phyloP scores from a whole-genome alignment of 306 rosid species.

The Lablab purpureus region DNA sequence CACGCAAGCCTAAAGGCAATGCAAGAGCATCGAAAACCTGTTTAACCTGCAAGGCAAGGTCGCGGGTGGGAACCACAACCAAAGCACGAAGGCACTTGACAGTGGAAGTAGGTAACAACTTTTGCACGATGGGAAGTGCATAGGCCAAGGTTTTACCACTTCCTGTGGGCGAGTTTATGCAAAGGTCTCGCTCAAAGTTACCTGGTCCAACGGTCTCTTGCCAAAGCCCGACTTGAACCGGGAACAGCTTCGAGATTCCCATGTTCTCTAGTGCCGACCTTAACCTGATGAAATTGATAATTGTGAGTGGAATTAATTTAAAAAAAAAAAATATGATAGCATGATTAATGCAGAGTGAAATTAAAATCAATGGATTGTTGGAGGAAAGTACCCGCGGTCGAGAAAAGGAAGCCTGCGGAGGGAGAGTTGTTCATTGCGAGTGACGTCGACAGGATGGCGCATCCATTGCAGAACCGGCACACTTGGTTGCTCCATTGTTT shows the following conservation, averaged over 20 bases:
- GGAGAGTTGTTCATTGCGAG: conserved; percentile 56
- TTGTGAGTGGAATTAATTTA: background rate
- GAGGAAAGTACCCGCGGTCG: conserved; percentile 43
- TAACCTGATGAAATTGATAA: conserved; percentile 56
- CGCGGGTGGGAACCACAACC: conserved; percentile 90
- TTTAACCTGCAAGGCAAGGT: conserved; percentile 87
- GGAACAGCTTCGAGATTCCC: conserved; percentile 70
- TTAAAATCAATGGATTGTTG: background rate
- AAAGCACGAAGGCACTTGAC: conserved; percentile 75
- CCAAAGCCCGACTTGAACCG: conserved; percentile 91
- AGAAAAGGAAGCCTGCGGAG: conserved; percentile 66
- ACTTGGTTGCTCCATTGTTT: conserved; percentile 56
- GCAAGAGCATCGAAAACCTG: conserved; percentile 73
- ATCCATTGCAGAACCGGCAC: conserved; percentile 89
- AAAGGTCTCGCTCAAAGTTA: conserved; percentile 80
- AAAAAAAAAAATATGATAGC: too few species aligned
- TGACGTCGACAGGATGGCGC: conserved; percentile 81
- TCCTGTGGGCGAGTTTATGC: conserved; percentile 93
- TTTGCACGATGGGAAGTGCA: conserved; percentile 91
- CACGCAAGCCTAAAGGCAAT: conserved; percentile 75
- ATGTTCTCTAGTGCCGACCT: conserved; percentile 62
- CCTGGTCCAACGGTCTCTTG: conserved; percentile 90
- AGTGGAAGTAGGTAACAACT: conserved; percentile 59
- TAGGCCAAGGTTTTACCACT: conserved; percentile 93
- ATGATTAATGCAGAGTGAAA: background rate